Evolutionary conservation across 306 rosid species (phyloP), one percentile per base, ranked within the genome.

Genomic region (Adenanthera pavonina): DNA sequence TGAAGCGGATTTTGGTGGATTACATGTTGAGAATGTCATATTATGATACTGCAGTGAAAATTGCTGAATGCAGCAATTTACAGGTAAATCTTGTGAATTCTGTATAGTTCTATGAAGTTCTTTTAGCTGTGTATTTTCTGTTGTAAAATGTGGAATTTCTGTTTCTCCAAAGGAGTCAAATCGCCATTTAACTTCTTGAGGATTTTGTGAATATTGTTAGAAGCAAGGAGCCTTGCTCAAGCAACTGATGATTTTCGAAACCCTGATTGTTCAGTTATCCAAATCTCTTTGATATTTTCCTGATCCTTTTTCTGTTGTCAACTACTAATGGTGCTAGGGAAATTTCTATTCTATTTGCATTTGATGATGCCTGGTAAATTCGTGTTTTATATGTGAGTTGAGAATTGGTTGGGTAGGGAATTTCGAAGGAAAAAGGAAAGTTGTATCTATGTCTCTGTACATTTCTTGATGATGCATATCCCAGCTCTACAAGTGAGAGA

Each of bases 11-110:
- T 77, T 92, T 95, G 62, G 94, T 90, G 85, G 99, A 95, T 88
- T 95, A 95, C 91, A 93, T 95, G 99, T 83, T 93, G 88, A 85
- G 99, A 76, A 93, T 92, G 98, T 95, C 99, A 0, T 95, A 93
- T 67, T 95, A 89, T 51, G 94, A 93, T 65, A 90, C 98, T 5
- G 99, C 98, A 25, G 85, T 75, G 78, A 93, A 88, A 88, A 81
- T 95, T 51, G 91, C 96, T 0, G 98, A 90, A 82, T 85, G 90
- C 86, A 91, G 87, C 88, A 93, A 89, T 78, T 88, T 95, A 79
- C 94, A 89, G 97, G 98, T 90, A 78, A 59, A 33, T 47, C 68
- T 76, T 51, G 38, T 69, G 72, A 34, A 36, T 43, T 69, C 38
- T 33, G 44, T 33, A 13, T 35, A 14, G 69, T 64, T 34, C 19